Evolutionary conservation across 148 eudicot species (phyloP).

Genomic region (Nepenthes mirabilis): DNA sequence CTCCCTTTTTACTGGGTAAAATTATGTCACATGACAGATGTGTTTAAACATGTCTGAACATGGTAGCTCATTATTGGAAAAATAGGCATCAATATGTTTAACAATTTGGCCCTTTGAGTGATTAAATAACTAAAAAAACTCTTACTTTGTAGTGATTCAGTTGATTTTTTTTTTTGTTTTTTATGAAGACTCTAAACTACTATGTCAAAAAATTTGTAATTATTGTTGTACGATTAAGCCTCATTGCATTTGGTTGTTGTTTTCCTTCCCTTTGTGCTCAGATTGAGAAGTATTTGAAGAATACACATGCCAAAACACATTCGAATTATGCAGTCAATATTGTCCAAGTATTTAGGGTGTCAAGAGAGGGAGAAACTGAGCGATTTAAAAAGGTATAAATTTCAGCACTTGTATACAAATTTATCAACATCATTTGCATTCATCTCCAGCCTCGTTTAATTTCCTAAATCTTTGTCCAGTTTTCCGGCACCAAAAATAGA

Average conservation of each 20-base stretch:
- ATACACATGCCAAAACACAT: slow-evolving; percentile 95
- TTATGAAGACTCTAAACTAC: not conserved
- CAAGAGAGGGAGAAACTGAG: slow-evolving; percentile 67
- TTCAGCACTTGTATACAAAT: too few relatives aligned
- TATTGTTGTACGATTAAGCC: not conserved
- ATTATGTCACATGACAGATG: too few relatives aligned
- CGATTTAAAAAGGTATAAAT: slow-evolving; percentile 55
- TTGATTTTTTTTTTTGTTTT: too few relatives aligned
- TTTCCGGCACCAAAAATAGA: slow-evolving; percentile 56
- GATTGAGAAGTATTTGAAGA: slow-evolving; percentile 68
- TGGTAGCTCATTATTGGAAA: too few relatives aligned
- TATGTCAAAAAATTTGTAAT: not conserved
- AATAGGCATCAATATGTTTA: too few relatives aligned
- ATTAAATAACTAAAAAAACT: too few relatives aligned
- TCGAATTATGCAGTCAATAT: slow-evolving; percentile 63
- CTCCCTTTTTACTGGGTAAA: too few relatives aligned
- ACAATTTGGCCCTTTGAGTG: too few relatives aligned
- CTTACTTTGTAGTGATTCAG: too few relatives aligned
- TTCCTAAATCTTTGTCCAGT: slow-evolving; percentile 28
- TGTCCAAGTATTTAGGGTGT: slow-evolving; percentile 62
- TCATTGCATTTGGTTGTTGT: not conserved
- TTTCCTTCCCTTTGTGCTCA: slow-evolving; percentile 12
- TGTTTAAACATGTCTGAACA: too few relatives aligned
- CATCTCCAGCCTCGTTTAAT: not conserved
- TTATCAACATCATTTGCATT: not conserved